phyloP scores from a whole-genome alignment of 768 basidiomycete genomes.

The Auriscalpium orientale region DNA sequence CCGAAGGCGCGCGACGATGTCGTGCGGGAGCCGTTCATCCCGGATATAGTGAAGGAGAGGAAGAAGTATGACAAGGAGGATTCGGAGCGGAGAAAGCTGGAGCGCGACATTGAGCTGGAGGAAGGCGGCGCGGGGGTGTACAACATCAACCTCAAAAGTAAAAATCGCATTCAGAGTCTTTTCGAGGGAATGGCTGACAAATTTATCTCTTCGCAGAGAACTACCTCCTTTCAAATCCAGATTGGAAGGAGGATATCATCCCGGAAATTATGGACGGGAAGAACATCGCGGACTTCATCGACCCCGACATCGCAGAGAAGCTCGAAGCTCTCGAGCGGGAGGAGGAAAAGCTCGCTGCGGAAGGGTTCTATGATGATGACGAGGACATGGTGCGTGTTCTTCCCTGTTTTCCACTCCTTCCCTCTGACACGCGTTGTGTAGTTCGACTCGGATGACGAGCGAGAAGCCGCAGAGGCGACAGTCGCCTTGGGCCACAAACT shows the following conservation, averaged over 20 bases:
- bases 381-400: constrained; percentile 63
- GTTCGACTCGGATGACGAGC: constrained; percentile 62
- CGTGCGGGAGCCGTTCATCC: constrained; percentile 81
- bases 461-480: constrained; percentile 60
- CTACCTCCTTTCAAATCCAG: constrained; percentile 80
- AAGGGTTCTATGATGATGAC: constrained; percentile 92
- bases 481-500: constrained; percentile 59
- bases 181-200: background rate
- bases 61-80: constrained; percentile 85
- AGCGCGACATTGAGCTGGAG: constrained; percentile 77
- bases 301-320: constrained; percentile 94
- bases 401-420: background rate
- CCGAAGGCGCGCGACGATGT: constrained; percentile 90
- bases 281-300: constrained; percentile 98
- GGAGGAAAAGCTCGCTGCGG: constrained; percentile 87
- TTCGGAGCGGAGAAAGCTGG: constrained; percentile 63
- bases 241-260: constrained; percentile 95
- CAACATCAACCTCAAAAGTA: constrained; percentile 86
- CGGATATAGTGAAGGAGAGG: constrained; percentile 69
- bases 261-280: constrained; percentile 99
- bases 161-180: constrained; percentile 22
- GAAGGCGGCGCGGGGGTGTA: constrained; percentile 88
- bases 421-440: constrained; percentile 10
- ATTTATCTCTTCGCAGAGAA: constrained; percentile 50
- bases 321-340: constrained; percentile 95